Evolutionary conservation across 169 alveolate species (phyloP).

Genomic region (Plasmodium berghei): DNA sequence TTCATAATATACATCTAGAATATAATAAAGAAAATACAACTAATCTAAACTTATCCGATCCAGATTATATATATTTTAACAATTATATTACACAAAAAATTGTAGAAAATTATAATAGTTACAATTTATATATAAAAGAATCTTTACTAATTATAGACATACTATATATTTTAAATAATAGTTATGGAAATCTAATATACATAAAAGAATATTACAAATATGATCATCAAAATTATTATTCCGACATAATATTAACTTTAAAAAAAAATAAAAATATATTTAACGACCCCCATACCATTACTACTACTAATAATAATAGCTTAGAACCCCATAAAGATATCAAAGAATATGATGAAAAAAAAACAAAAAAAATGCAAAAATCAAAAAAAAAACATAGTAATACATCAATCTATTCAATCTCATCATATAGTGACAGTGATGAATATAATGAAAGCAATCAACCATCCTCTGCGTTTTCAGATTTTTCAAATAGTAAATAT

Average conservation of each 20-base stretch:
- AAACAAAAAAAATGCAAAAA: neutral
- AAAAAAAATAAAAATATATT: constrained; percentile 15
- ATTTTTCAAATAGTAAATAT: neutral
- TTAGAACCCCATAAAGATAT: neutral
- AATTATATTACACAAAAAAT: constrained; percentile 65
- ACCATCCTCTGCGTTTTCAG: neutral
- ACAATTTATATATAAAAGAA: constrained; percentile 56
- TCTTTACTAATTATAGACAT: constrained; percentile 63
- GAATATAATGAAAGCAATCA: neutral
- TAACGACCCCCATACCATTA: neutral
- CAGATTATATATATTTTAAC: constrained; percentile 7
- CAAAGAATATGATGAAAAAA: neutral
- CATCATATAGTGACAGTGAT: neutral
- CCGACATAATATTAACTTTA: neutral
- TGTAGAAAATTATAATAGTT: constrained; percentile 30
- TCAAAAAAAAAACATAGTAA: neutral
- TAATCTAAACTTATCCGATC: neutral
- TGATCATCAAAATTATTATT: constrained; percentile 53
- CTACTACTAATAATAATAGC: neutral
- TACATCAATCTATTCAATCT: neutral
- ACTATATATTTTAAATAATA: constrained; percentile 52
- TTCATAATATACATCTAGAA: constrained; percentile 24
- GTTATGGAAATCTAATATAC: constrained; percentile 56
- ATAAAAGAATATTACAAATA: constrained; percentile 58
- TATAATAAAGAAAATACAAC: constrained; percentile 10